phyloP scores from a whole-genome alignment of 2,329 filamentous ascomycete genomes.

The Hysterium pulicare region DNA sequence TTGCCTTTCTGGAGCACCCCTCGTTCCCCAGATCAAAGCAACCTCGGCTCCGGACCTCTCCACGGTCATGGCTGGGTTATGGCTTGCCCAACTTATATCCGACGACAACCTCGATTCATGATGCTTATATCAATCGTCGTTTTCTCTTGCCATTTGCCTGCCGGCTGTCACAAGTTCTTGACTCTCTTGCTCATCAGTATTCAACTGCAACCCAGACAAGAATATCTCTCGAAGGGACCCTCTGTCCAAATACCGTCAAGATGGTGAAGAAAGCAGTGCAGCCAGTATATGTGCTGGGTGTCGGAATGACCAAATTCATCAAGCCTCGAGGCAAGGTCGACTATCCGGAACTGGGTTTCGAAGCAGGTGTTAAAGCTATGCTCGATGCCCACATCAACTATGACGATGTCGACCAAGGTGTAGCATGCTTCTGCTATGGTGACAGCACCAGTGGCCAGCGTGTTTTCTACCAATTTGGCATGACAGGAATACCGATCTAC shows the following conservation, averaged over 20 bases:
- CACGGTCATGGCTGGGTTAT: conserved; percentile 6
- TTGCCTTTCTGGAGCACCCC: background rate
- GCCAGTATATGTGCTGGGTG: conserved; percentile 82
- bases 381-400: conserved; percentile 84
- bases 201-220: background rate
- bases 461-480: conserved; percentile 98
- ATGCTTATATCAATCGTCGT: background rate
- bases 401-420: conserved; percentile 89
- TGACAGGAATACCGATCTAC: conserved; percentile 93
- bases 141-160: background rate
- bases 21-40: conserved; percentile 11
- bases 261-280: conserved; percentile 51
- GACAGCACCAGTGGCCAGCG: conserved; percentile 93
- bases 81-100: conserved; percentile 10
- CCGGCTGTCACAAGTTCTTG: too few relatives aligned
- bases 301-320: conserved; percentile 99
- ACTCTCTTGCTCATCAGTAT: background rate
- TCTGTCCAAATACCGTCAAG: conserved; percentile 22
- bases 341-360: conserved; percentile 91
- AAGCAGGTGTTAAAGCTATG: conserved; percentile 86
- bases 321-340: conserved; percentile 92
- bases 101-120: conserved; percentile 5
- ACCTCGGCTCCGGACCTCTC: conserved; percentile 21
- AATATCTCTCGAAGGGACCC: background rate
- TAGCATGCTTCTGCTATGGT: conserved; percentile 98